Conservation (phyloP, 2,329 filamentous ascomycete species). For the Botryotinia narcissicola region DNA sequence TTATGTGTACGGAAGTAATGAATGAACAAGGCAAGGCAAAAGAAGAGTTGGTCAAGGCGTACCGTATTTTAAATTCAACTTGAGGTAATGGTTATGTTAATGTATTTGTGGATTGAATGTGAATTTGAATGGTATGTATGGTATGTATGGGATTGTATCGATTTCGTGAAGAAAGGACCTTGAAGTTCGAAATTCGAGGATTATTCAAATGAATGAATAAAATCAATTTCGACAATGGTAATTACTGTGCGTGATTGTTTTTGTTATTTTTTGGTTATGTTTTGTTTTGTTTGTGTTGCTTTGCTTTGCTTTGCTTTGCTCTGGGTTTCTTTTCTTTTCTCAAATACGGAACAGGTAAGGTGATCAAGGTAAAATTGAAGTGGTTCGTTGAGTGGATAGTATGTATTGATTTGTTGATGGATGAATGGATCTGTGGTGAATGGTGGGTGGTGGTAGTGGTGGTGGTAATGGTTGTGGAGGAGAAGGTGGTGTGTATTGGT, state of each 20-base stretch:
- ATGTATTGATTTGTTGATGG: background rate
- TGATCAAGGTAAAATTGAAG: background rate
- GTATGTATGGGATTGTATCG: background rate
- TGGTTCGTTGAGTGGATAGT: constrained; percentile 5
- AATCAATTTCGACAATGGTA: constrained; percentile 12
- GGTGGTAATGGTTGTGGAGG: background rate
- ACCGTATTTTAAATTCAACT: background rate
- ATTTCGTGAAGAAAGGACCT: background rate
- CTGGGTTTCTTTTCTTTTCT: background rate
- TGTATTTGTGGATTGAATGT: background rate
- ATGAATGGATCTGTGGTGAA: background rate
- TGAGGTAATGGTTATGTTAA: too few species aligned
- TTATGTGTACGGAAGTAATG: background rate
- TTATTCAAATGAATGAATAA: background rate
- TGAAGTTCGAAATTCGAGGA: background rate
- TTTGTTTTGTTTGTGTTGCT: background rate
- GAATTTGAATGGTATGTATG: background rate
- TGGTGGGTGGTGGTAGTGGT: background rate
- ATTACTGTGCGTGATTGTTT: constrained; percentile 10
- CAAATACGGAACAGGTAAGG: background rate
- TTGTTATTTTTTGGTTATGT: background rate
- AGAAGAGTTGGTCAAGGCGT: constrained; percentile 20
- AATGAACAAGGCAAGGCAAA: background rate
- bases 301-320: background rate
- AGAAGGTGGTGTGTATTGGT: background rate